phyloP scores from a whole-genome alignment of 352 stramenopile genomes.

The Chrysophaeum taylorii region DNA sequence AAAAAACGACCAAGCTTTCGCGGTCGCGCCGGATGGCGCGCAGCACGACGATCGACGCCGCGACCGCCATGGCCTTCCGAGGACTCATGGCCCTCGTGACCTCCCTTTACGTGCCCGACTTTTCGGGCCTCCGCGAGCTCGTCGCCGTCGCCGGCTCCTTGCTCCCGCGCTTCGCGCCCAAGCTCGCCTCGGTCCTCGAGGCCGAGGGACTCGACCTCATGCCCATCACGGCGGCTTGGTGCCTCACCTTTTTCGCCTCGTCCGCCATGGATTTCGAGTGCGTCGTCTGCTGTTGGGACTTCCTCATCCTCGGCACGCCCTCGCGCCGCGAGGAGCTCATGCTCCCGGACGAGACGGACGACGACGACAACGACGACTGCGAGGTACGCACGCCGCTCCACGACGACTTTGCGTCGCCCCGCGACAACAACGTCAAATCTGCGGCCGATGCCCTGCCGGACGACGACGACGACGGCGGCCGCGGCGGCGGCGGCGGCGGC shows the following conservation, averaged over 20 bases:
- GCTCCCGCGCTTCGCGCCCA: background rate
- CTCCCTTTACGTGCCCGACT: conserved; percentile 8
- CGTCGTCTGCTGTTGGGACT: conserved; percentile 3
- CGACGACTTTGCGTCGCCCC: too few relatives aligned
- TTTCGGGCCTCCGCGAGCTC: conserved; percentile 4
- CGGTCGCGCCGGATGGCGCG: too few relatives aligned
- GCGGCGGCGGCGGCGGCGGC: too few relatives aligned
- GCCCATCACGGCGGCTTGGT: conserved; percentile 1
- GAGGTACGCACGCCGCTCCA: too few relatives aligned
- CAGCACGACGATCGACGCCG: background rate
- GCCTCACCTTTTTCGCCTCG: conserved; percentile 4
- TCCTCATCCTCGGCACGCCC: conserved; percentile 6
- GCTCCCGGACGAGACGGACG: too few relatives aligned
- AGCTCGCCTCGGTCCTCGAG: background rate
- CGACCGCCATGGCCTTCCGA: background rate
- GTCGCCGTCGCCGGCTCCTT: conserved; percentile 8
- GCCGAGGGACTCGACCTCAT: conserved; percentile 12
- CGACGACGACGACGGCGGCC: background rate
- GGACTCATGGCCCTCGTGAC: conserved; percentile 5
- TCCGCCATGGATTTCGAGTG: background rate
- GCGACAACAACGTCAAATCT: too few relatives aligned
- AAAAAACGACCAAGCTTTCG: too few relatives aligned
- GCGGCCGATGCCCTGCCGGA: too few relatives aligned
- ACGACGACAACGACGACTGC: too few relatives aligned
- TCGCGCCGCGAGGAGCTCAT: background rate